These are phyloP conservation scores for Passalora sequoiae DNA, from an alignment of 2,329 filamentous ascomycete genomes.

Conservation along the genomic window DNA sequence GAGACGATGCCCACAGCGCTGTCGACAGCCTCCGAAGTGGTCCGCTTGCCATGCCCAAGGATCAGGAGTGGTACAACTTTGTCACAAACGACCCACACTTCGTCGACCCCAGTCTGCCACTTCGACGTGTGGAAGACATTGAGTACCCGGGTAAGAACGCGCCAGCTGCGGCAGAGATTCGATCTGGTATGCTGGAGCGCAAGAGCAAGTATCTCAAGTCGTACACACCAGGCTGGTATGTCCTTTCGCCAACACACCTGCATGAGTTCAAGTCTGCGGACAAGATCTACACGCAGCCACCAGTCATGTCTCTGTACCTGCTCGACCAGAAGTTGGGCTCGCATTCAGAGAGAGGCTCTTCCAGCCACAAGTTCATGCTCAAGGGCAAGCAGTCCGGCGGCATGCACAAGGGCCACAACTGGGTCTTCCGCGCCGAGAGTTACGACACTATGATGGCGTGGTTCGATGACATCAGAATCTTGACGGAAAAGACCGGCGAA, in stretches of 20 bases:
- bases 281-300: slow-evolving; percentile 72
- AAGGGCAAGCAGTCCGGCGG: slow-evolving; percentile 91
- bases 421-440: slow-evolving; percentile 63
- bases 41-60: slow-evolving; percentile 87
- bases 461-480: slow-evolving; percentile 84
- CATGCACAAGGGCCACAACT: slow-evolving; percentile 75
- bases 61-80: slow-evolving; percentile 83
- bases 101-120: slow-evolving; percentile 74
- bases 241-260: slow-evolving; percentile 89
- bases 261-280: slow-evolving; percentile 99
- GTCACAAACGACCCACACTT: slow-evolving; percentile 77
- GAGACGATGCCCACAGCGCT: slow-evolving; percentile 70
- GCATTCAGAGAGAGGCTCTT: slow-evolving; percentile 73
- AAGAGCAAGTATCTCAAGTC: slow-evolving; percentile 99
- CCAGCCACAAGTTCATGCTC: slow-evolving; percentile 95
- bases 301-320: slow-evolving; percentile 93
- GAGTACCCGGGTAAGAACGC: slow-evolving; percentile 88
- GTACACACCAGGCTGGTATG: slow-evolving; percentile 95
- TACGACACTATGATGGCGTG: slow-evolving; percentile 96
- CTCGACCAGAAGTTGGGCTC: slow-evolving; percentile 93
- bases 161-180: slow-evolving; percentile 74
- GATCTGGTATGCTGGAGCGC: slow-evolving; percentile 85
- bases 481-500: slow-evolving; percentile 84
- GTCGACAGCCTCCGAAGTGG: slow-evolving; percentile 78
- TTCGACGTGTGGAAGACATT: slow-evolving; percentile 75